Percentiles rank a stretch among this genome's conserved stretches.
Conservation (phyloP, 805 yeast species). For the Pachysolen tannophilus region DNA sequence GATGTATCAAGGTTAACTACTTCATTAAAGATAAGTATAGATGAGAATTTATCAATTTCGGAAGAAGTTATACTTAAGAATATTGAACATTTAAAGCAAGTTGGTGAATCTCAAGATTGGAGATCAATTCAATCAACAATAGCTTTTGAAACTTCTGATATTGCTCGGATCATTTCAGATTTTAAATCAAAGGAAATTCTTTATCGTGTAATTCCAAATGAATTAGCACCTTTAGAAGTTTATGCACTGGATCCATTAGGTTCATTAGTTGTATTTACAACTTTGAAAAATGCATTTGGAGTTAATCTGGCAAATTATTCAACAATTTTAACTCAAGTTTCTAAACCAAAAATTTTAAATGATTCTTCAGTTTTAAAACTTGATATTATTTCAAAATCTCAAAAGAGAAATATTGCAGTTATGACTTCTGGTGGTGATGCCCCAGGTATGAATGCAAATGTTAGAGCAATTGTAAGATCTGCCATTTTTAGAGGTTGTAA, state of each 20-base stretch:
- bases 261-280: conserved; percentile 70
- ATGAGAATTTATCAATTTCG: conserved; percentile 18
- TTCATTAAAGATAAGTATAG: conserved; percentile 17
- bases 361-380: not conserved
- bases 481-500: conserved; percentile 86
- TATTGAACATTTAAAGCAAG: conserved; percentile 19
- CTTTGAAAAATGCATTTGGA: conserved; percentile 45
- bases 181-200: conserved; percentile 24
- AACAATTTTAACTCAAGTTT: conserved; percentile 1
- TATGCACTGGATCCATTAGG: conserved; percentile 83
- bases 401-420: conserved; percentile 65
- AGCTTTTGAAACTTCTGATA: conserved; percentile 37
- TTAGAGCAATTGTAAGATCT: conserved; percentile 90
- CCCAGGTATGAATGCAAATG: conserved; percentile 97
- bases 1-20: conserved; percentile 18
- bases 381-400: conserved; percentile 1
- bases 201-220: conserved; percentile 62
- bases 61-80: conserved; percentile 18
- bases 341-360: not conserved
- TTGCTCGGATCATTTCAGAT: conserved; percentile 28
- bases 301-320: conserved; percentile 13
- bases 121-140: conserved; percentile 36
- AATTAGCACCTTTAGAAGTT: conserved; percentile 64
- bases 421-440: conserved; percentile 99
- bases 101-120: conserved; percentile 34